A percentile compares a stretch with the other conserved stretches of the same genome.
Conservation (phyloP, 768 basidiomycete genomes). For the Leucocoprinus leucothites region DNA sequence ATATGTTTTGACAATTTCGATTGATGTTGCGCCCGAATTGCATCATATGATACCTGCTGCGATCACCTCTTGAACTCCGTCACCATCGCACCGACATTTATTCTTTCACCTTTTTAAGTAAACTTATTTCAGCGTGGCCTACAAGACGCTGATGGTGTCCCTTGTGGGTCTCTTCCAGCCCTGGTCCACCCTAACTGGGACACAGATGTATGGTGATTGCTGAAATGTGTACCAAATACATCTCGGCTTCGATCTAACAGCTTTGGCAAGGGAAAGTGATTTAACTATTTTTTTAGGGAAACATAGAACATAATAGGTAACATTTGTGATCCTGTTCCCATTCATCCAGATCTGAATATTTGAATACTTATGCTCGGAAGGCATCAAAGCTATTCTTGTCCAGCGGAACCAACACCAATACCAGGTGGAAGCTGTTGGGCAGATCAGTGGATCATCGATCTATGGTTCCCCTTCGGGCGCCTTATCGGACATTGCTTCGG, state of each 20-base stretch:
- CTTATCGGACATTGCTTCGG: slow-evolving; percentile 22
- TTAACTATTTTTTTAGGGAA: not conserved
- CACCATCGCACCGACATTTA: slow-evolving; percentile 26
- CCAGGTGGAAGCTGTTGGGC: not conserved
- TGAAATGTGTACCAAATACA: slow-evolving; percentile 12
- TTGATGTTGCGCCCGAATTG: not conserved
- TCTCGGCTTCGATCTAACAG: not conserved
- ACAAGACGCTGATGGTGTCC: not conserved
- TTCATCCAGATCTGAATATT: slow-evolving; percentile 1
- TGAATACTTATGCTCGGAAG: not conserved
- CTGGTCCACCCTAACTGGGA: not conserved
- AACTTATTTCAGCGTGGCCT: not conserved
- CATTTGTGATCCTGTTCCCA: not conserved
- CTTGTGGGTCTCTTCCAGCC: not conserved
- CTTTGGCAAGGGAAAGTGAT: not conserved
- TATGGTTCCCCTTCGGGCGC: slow-evolving; percentile 9
- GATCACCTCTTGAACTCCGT: slow-evolving; percentile 15
- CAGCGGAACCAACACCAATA: not conserved
- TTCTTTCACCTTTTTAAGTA: slow-evolving; percentile 1
- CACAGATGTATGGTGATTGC: not conserved
- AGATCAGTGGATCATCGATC: slow-evolving; percentile 2
- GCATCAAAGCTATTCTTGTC: not conserved
- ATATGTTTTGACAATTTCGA: slow-evolving; percentile 9
- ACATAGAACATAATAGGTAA: not conserved
- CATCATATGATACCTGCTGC: slow-evolving; percentile 15